Evolutionary conservation across 306 rosid genomes (phyloP).

Genomic region (Fagus crenata): DNA sequence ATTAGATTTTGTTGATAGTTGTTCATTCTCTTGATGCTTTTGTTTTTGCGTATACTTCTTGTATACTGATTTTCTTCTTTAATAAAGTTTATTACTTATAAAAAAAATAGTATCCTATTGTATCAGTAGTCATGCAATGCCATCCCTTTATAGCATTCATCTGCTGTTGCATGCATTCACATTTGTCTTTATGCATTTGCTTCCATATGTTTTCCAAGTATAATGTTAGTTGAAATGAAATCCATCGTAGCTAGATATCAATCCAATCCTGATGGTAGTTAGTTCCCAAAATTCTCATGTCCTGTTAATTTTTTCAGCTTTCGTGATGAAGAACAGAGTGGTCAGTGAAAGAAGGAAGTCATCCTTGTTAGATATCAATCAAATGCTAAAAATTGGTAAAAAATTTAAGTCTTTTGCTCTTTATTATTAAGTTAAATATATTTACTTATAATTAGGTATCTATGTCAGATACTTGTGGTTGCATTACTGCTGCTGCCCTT

Average conservation of each 20-base stretch:
- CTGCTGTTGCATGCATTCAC: neutral
- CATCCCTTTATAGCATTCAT: neutral
- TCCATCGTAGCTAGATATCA: neutral
- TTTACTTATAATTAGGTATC: neutral
- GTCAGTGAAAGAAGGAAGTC: constrained; percentile 6
- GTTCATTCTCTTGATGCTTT: no score
- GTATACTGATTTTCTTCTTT: no score
- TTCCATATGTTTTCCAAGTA: neutral
- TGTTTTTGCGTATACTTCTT: no score
- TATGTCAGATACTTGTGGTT: neutral
- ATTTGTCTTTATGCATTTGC: neutral
- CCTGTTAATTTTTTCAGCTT: constrained; percentile 31
- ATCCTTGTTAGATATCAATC: neutral
- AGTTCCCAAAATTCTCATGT: constrained; percentile 14
- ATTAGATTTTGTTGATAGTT: no score
- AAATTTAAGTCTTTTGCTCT: neutral
- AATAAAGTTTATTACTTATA: no score
- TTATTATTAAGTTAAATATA: neutral
- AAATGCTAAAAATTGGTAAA: constrained; percentile 13
- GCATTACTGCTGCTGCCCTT: neutral
- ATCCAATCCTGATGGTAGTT: neutral
- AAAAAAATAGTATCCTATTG: neutral
- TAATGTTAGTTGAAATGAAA: neutral
- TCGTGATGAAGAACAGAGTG: constrained; percentile 25
- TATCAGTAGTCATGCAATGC: neutral